These are phyloP conservation scores for Ampelocalamus luodianensis DNA, from an alignment of 176 grass and related monocot species.

Conservation along the genomic window DNA sequence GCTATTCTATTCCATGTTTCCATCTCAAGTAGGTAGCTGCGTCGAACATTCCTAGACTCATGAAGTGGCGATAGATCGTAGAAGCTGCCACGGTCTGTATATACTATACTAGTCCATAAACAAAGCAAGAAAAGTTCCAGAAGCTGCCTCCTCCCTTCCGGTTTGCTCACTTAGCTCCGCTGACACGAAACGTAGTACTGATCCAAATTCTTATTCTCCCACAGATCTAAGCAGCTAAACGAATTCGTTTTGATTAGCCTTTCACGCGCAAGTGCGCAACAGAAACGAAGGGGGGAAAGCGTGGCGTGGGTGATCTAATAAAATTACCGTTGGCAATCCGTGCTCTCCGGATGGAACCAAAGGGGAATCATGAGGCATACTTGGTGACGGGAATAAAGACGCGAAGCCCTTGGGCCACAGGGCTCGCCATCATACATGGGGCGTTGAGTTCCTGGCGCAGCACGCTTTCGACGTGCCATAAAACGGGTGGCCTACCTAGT, in stretches of 20 bases:
- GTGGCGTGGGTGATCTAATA: not conserved
- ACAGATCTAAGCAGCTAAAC: not conserved
- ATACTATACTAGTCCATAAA: not conserved
- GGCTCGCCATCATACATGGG: not conserved
- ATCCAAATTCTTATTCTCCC: no score
- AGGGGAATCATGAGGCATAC: not conserved
- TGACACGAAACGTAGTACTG: no score
- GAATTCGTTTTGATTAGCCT: not conserved
- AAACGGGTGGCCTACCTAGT: constrained; percentile 25
- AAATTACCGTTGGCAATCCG: not conserved
- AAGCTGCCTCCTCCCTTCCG: constrained; percentile 22
- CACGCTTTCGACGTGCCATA: constrained; percentile 49
- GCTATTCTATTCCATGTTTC: not conserved
- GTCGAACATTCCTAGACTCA: constrained; percentile 34
- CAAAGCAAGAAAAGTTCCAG: not conserved
- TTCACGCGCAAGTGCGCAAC: no score
- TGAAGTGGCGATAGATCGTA: not conserved
- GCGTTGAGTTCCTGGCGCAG: not conserved
- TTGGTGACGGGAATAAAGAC: not conserved
- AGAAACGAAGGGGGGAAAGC: not conserved
- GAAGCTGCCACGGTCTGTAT: not conserved
- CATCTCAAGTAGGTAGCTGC: constrained; percentile 28
- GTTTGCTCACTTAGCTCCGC: not conserved
- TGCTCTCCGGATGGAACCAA: not conserved
- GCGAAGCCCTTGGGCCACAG: not conserved